These are phyloP conservation scores for Castanea mollissima DNA, from an alignment of 306 rosid genomes.

Conservation along the genomic window DNA sequence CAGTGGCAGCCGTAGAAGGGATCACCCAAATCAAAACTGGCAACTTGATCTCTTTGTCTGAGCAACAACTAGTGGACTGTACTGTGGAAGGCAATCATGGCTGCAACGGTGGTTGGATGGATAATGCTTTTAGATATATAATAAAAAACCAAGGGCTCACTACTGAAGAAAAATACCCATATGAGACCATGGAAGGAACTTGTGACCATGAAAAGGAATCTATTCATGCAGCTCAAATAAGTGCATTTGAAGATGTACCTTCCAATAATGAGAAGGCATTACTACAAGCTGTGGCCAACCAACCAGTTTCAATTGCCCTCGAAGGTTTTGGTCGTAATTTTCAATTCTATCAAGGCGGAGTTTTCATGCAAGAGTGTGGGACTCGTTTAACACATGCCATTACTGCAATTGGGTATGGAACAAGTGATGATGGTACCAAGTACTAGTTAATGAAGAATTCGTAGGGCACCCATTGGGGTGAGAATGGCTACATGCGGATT, in stretches of 20 bases:
- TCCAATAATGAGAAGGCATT: conserved; percentile 13
- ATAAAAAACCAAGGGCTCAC: conserved; percentile 4
- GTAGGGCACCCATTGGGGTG: too few species aligned
- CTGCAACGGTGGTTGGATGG: not conserved
- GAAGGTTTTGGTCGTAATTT: too few species aligned
- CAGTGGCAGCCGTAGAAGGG: too few species aligned
- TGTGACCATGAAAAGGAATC: not conserved
- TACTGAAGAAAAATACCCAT: conserved; percentile 17
- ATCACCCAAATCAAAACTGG: too few species aligned
- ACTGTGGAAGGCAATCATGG: not conserved
- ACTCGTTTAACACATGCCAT: too few species aligned
- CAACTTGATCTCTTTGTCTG: conserved; percentile 1
- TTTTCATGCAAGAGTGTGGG: too few species aligned
- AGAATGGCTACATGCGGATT: too few species aligned
- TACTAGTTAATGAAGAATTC: too few species aligned
- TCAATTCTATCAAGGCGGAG: too few species aligned
- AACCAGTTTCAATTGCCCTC: not conserved
- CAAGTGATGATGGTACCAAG: too few species aligned
- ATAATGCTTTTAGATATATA: not conserved
- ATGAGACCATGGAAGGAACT: not conserved
- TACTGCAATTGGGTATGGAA: too few species aligned
- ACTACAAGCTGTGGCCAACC: not conserved
- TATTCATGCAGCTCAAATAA: conserved; percentile 2
- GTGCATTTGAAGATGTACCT: conserved; percentile 16
- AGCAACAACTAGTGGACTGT: conserved; percentile 39